phyloP scores from a whole-genome alignment of 257 asterid species.

The Haberlea rhodopensis region DNA sequence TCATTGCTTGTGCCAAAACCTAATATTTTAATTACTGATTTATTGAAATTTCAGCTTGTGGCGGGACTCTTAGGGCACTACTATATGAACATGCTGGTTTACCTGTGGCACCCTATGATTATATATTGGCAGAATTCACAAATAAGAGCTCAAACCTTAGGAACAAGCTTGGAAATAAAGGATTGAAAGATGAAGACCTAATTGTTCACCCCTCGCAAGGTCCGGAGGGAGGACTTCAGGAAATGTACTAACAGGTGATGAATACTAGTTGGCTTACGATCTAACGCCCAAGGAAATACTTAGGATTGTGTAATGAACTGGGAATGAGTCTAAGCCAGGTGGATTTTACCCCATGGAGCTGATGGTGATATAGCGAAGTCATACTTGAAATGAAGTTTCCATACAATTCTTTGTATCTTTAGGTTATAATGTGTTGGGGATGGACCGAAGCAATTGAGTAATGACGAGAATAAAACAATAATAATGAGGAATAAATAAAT shows the following conservation, averaged over 20 bases:
- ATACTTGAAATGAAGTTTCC: conserved; percentile 11
- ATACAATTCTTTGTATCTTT: too few species aligned
- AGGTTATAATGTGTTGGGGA: too few species aligned
- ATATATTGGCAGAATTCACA: conserved; percentile 56
- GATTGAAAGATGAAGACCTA: conserved; percentile 76
- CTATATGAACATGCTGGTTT: conserved; percentile 41
- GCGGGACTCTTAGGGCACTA: conserved; percentile 57
- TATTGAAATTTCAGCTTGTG: conserved; percentile 38
- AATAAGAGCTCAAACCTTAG: conserved; percentile 46
- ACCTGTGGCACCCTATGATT: conserved; percentile 42
- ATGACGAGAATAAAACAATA: too few species aligned
- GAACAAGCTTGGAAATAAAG: conserved; percentile 47
- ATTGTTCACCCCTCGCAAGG: conserved; percentile 39
- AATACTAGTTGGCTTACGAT: conserved; percentile 46
- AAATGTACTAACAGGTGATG: conserved; percentile 56
- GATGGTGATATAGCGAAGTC: conserved; percentile 65
- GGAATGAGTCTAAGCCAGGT: conserved; percentile 53
- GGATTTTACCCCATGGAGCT: conserved; percentile 72
- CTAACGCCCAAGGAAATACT: conserved; percentile 73
- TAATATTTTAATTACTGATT: background rate
- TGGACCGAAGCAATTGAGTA: too few species aligned
- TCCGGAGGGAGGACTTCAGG: conserved; percentile 54
- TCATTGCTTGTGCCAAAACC: too few species aligned
- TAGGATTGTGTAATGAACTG: conserved; percentile 60
- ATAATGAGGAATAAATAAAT: too few species aligned